Evolutionary conservation across 2,329 filamentous ascomycete species (phyloP).

Genomic region (Pseudocercospora macadamiae): DNA sequence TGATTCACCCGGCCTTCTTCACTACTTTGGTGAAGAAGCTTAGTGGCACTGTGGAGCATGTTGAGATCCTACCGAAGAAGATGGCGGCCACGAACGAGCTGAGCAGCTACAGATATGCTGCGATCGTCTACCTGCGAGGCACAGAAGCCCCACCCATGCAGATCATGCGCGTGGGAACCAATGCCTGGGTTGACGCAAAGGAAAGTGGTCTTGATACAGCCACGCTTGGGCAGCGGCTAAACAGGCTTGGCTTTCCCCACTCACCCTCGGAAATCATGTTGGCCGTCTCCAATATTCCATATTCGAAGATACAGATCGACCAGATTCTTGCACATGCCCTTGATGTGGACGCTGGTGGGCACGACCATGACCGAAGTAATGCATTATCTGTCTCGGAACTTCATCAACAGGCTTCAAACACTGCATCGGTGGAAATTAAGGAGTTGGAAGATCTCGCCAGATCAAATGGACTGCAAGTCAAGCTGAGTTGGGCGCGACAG

Average conservation of each 20-base stretch:
- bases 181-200: conserved; percentile 13
- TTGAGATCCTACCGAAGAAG: conserved; percentile 21
- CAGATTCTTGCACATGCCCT: conserved; percentile 8
- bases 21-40: conserved; percentile 5
- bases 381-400: conserved; percentile 1
- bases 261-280: background rate
- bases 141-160: background rate
- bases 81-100: conserved; percentile 23
- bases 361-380: background rate
- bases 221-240: conserved; percentile 8
- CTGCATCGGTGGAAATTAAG: conserved; percentile 1
- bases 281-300: conserved; percentile 18
- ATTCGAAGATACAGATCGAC: conserved; percentile 14
- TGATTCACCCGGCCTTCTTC: conserved; percentile 19
- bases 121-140: conserved; percentile 8
- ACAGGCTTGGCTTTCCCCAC: background rate
- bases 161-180: background rate
- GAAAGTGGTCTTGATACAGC: background rate
- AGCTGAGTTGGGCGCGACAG: conserved; percentile 20
- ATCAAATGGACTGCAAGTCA: conserved; percentile 4
- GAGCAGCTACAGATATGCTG: conserved; percentile 18
- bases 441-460: conserved; percentile 13
- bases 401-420: background rate
- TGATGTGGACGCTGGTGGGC: background rate
- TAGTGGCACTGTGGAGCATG: conserved; percentile 11